These are phyloP conservation scores for Trichoderma erinaceum DNA, from an alignment of 495 filamentous ascomycete species.

Conservation along the genomic window DNA sequence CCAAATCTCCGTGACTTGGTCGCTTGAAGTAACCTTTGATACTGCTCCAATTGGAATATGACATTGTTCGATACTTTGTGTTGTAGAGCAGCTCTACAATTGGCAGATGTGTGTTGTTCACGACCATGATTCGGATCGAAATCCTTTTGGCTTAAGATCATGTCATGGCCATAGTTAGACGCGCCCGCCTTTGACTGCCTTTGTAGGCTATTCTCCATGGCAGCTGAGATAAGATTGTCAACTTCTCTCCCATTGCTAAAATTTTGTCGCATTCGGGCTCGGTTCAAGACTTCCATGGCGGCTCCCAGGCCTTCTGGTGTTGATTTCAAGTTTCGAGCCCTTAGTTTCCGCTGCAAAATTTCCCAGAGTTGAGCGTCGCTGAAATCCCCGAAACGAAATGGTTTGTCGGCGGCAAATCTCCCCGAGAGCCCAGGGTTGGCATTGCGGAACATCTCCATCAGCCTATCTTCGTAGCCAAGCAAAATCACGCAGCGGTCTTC, in stretches of 20 bases:
- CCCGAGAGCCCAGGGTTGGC: slow-evolving; percentile 69
- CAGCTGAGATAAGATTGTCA: slow-evolving; percentile 55
- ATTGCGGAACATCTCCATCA: slow-evolving; percentile 72
- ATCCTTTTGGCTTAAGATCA: slow-evolving; percentile 39
- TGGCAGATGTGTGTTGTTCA: slow-evolving; percentile 40
- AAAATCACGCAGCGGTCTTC: slow-evolving; percentile 75
- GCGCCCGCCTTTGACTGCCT: slow-evolving; percentile 43
- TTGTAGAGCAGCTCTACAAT: slow-evolving; percentile 51
- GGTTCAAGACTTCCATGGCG: slow-evolving; percentile 43
- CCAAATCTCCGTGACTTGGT: slow-evolving; percentile 54
- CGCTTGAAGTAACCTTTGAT: slow-evolving; percentile 49
- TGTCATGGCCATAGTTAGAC: slow-evolving; percentile 27
- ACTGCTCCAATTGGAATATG: slow-evolving; percentile 52
- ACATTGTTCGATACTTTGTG: slow-evolving; percentile 59
- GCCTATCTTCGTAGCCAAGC: slow-evolving; percentile 68
- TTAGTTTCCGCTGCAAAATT: slow-evolving; percentile 55
- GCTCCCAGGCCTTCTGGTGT: slow-evolving; percentile 36
- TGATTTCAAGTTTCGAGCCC: slow-evolving; percentile 37
- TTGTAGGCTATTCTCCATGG: slow-evolving; percentile 37
- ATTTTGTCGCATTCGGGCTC: slow-evolving; percentile 49
- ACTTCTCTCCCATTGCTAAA: slow-evolving; percentile 61
- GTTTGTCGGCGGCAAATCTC: slow-evolving; percentile 58
- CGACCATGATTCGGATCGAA: slow-evolving; percentile 65
- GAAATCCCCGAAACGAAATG: slow-evolving; percentile 70
- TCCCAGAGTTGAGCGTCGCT: slow-evolving; percentile 47